Evolutionary conservation across 495 filamentous ascomycete species (phyloP), one percentile per base, ranked within the genome.

Genomic region (Penicillium psychrofluorescens): DNA sequence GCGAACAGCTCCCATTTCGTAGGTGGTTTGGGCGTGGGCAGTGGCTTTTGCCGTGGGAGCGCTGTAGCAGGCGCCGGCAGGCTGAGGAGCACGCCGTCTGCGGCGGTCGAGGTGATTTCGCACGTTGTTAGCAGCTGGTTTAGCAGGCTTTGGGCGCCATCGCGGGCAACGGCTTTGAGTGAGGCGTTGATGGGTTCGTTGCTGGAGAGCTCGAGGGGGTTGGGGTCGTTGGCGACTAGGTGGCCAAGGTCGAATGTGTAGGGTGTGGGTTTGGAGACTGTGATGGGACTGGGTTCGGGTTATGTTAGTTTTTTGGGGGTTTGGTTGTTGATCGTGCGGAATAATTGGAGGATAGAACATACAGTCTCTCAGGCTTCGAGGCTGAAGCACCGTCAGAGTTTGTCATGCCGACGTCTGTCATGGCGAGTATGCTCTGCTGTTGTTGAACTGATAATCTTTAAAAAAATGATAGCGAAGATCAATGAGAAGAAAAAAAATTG

Each of bases 1-100:
- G 92, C 92, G 68, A 98, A 98, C 38, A 83, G 78, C 62, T 92
- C 81, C 92, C 92, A 98, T 61, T 88, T 95, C 38, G 92, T 96
- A 43, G 81, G 82, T 16, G 80, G 66, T 69, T 90, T 95, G 39
- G 80, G 75, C 27, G 74, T 70, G 1, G 92, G 92, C 0, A 96
- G 66, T 4, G 88, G 85, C 71, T 98, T 98, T 65, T 94, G 88
- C 40, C 92, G 84, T 6, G 92, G 92, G 0, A 95, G 69, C 0
- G 72, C 57, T 1, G 81, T 91, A 4, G 75, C 66, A 0, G 83
- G 68, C 0, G 77, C 58, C 0, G 92, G 92, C 0, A 97, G 83
- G 12, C 74, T 72, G 11, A 95, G 76, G 2, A 87, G 74, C 2
- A 97, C 84, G 40, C 85, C 86, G 36, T 75, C 66, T 32, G 69